A percentile compares a stretch with the other conserved stretches of the same genome.
phyloP scores from a whole-genome alignment of 441 rosid genomes.

The Biscutella laevigata region DNA sequence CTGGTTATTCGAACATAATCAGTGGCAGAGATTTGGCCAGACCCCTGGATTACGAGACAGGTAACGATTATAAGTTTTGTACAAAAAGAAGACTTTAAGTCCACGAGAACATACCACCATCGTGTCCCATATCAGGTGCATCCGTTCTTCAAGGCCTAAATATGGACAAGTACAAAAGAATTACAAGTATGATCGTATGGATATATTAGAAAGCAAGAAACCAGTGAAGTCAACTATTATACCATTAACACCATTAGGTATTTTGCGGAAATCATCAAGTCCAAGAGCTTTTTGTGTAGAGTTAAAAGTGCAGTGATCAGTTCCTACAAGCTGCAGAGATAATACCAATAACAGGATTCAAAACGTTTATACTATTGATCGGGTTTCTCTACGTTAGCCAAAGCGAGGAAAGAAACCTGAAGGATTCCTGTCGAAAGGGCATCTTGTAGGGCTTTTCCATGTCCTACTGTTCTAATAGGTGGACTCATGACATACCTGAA shows the following conservation, averaged over 20 bases:
- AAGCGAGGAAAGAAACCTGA: conserved; percentile 45
- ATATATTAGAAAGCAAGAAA: conserved; percentile 17
- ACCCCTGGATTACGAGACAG: conserved; percentile 42
- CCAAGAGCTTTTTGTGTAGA: conserved; percentile 81
- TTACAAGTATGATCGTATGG: no score
- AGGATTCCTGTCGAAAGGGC: conserved; percentile 82
- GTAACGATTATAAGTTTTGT: not conserved
- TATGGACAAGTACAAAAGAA: conserved; percentile 9
- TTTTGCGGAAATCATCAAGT: conserved; percentile 80
- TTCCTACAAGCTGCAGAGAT: conserved; percentile 82
- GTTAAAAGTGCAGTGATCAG: conserved; percentile 80
- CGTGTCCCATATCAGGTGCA: conserved; percentile 92
- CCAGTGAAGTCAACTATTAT: conserved; percentile 20
- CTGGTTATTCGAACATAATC: conserved; percentile 78
- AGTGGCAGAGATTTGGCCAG: conserved; percentile 74
- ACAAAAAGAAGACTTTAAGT: not conserved
- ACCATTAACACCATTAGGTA: conserved; percentile 94
- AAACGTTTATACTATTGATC: not conserved
- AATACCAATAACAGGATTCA: conserved; percentile 9
- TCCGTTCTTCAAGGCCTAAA: conserved; percentile 89
- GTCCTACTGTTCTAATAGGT: conserved; percentile 80
- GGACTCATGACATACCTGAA: conserved; percentile 96
- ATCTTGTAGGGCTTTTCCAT: conserved; percentile 75
- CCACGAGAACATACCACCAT: conserved; percentile 71
- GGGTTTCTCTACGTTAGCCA: conserved; percentile 4